Evolutionary conservation across 1,284 basidiomycete species (phyloP).

Genomic region (Moesziomyces globuligerus): DNA sequence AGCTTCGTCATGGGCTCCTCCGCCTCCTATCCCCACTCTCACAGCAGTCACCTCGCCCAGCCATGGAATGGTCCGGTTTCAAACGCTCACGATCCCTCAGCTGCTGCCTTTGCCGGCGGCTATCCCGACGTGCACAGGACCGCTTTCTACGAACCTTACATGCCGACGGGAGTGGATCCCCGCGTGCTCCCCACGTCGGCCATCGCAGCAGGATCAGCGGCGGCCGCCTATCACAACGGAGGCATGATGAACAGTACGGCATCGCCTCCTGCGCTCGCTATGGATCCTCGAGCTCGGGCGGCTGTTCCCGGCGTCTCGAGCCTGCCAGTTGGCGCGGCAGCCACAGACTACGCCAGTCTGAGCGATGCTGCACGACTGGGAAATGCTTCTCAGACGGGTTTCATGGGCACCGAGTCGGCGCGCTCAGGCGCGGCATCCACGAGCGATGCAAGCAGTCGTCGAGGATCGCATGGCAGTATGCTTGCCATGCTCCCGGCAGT

Average conservation of each 20-base stretch:
- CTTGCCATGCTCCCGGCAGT: slow-evolving; percentile 14
- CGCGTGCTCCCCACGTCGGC: slow-evolving; percentile 3
- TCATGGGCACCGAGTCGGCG: background rate
- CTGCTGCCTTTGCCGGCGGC: slow-evolving; percentile 9
- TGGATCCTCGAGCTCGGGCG: slow-evolving; percentile 5
- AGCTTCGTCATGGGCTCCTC: slow-evolving; percentile 33
- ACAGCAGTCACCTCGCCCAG: slow-evolving; percentile 15
- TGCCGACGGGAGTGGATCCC: slow-evolving; percentile 22
- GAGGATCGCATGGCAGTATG: slow-evolving; percentile 18
- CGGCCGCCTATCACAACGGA: slow-evolving; percentile 16
- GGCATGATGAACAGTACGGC: slow-evolving; percentile 4
- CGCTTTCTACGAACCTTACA: slow-evolving; percentile 25
- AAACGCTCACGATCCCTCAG: slow-evolving; percentile 2
- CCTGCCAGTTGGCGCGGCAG: slow-evolving; percentile 23
- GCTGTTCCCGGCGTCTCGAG: slow-evolving; percentile 7
- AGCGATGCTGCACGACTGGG: slow-evolving; percentile 25
- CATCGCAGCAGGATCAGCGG: slow-evolving; percentile 16
- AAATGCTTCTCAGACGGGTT: slow-evolving; percentile 3
- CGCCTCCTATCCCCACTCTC: slow-evolving; percentile 23
- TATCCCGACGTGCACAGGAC: slow-evolving; percentile 33
- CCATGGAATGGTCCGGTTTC: background rate
- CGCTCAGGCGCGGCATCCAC: slow-evolving; percentile 15
- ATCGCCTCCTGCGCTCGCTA: background rate
- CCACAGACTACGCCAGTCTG: slow-evolving; percentile 16
- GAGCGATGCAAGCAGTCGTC: slow-evolving; percentile 12